phyloP scores from a whole-genome alignment of 1,284 basidiomycete genomes.

The Fomitopsis schrenkii region DNA sequence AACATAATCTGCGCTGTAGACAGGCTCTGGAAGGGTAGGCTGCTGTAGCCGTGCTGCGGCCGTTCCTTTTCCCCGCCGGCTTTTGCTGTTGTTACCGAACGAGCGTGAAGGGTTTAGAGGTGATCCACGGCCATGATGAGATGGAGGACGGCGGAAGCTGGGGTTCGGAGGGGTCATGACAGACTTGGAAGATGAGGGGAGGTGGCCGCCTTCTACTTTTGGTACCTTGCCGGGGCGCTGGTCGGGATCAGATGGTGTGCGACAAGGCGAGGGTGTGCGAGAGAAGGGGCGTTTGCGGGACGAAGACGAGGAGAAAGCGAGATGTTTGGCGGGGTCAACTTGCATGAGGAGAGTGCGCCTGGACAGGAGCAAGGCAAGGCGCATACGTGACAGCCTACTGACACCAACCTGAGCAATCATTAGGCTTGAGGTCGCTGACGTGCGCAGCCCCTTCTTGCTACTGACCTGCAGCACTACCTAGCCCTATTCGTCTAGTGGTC shows the following conservation, averaged over 20 bases:
- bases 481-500: background rate
- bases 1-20: slow-evolving; percentile 29
- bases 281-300: slow-evolving; percentile 27
- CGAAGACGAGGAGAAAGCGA: slow-evolving; percentile 16
- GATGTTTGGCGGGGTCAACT: slow-evolving; percentile 35
- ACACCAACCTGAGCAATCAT: background rate
- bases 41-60: background rate
- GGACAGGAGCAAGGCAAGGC: slow-evolving; percentile 42
- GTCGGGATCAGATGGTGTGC: slow-evolving; percentile 5
- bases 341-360: slow-evolving; percentile 58
- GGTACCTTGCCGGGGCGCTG: slow-evolving; percentile 20
- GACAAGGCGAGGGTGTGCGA: slow-evolving; percentile 6
- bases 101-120: background rate
- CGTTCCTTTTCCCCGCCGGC: slow-evolving; percentile 10
- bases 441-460: background rate
- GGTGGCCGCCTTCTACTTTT: slow-evolving; percentile 13
- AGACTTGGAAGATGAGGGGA: slow-evolving; percentile 1
- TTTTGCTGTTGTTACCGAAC: slow-evolving; percentile 12
- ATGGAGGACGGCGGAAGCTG: slow-evolving; percentile 13
- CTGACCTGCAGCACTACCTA: background rate
- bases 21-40: slow-evolving; percentile 19
- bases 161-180: slow-evolving; percentile 11
- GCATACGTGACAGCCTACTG: slow-evolving; percentile 33
- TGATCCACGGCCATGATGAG: slow-evolving; percentile 14
- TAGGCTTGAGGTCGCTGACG: background rate